Conservation (phyloP, 768 basidiomycete species). For the Collybia mongolica region DNA sequence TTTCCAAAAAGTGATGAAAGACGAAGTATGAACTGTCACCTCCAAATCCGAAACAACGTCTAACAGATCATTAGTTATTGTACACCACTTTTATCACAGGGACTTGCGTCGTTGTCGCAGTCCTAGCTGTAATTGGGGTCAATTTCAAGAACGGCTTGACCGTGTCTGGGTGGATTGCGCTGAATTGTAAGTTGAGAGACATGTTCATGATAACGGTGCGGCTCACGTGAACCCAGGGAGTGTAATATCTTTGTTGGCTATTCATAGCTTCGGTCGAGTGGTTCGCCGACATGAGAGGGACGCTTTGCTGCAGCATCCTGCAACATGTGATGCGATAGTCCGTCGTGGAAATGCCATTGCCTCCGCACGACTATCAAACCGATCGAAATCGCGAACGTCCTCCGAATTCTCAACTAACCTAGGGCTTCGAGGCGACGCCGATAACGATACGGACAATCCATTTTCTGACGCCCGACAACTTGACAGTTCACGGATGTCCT, state of each 20-base stretch:
- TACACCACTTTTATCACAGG: slow-evolving; percentile 55
- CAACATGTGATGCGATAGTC: slow-evolving; percentile 6
- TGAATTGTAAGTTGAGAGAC: slow-evolving; percentile 45
- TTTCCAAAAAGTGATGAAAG: slow-evolving; percentile 55
- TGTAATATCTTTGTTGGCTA: slow-evolving; percentile 51
- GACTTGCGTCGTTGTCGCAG: slow-evolving; percentile 44
- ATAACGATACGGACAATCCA: slow-evolving; percentile 23
- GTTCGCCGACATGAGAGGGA: slow-evolving; percentile 62
- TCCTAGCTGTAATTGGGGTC: slow-evolving; percentile 50
- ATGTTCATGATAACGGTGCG: neutral
- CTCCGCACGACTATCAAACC: too few species aligned
- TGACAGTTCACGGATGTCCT: slow-evolving; percentile 6
- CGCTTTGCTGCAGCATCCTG: slow-evolving; percentile 46
- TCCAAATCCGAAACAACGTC: neutral
- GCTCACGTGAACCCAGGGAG: slow-evolving; percentile 39
- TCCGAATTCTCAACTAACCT: slow-evolving; percentile 3
- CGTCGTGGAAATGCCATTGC: slow-evolving; percentile 7
- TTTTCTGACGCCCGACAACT: slow-evolving; percentile 29
- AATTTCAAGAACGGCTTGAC: slow-evolving; percentile 43
- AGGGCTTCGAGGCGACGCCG: slow-evolving; percentile 2
- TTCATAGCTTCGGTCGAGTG: slow-evolving; percentile 61
- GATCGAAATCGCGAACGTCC: neutral
- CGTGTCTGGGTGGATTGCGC: slow-evolving; percentile 48
- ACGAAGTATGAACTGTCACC: slow-evolving; percentile 47
- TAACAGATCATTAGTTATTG: slow-evolving; percentile 34